Percentiles rank a stretch among this genome's conserved stretches.
These are phyloP conservation scores for Anethum foeniculum DNA, from an alignment of 140 eudicot species.

Conservation along the genomic window DNA sequence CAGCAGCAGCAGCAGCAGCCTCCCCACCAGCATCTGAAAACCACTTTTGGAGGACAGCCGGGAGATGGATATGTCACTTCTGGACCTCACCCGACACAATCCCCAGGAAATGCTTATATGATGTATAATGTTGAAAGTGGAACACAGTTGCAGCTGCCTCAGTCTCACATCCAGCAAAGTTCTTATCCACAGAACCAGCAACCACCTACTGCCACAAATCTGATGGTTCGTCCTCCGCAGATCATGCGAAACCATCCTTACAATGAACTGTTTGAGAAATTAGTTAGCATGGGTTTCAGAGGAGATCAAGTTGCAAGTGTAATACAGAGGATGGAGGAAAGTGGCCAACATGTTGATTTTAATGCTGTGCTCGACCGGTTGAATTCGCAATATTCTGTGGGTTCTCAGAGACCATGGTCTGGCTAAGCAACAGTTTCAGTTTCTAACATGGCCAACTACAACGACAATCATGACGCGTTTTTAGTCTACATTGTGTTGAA, in stretches of 20 bases:
- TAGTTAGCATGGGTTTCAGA: slow-evolving; percentile 86
- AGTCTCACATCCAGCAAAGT: slow-evolving; percentile 44
- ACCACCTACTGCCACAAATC: slow-evolving; percentile 25
- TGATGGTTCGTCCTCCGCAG: slow-evolving; percentile 39
- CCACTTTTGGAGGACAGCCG: slow-evolving; percentile 42
- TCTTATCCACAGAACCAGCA: slow-evolving; percentile 51
- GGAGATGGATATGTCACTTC: slow-evolving; percentile 58
- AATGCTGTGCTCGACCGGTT: slow-evolving; percentile 82
- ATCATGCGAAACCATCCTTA: slow-evolving; percentile 62
- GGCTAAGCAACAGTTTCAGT: slow-evolving; percentile 17
- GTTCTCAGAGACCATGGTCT: slow-evolving; percentile 82
- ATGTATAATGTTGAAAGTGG: slow-evolving; percentile 63
- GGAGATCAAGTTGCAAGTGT: slow-evolving; percentile 66
- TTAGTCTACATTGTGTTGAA: slow-evolving; percentile 23
- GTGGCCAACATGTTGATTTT: slow-evolving; percentile 74
- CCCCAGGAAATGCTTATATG: slow-evolving; percentile 56
- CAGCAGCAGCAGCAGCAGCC: slow-evolving; percentile 50
- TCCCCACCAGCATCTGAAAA: slow-evolving; percentile 59
- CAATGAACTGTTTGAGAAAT: slow-evolving; percentile 69
- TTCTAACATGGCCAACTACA: slow-evolving; percentile 11
- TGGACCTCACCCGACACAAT: slow-evolving; percentile 37
- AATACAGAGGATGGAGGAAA: slow-evolving; percentile 92
- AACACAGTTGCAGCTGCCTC: slow-evolving; percentile 44
- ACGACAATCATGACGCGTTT: slow-evolving; percentile 14
- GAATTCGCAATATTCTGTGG: slow-evolving; percentile 62